A percentile compares a stretch with the other conserved stretches of the same genome.
Evolutionary conservation across 208 protist species (phyloP).

Genomic region (Wallacemonas sp.): DNA sequence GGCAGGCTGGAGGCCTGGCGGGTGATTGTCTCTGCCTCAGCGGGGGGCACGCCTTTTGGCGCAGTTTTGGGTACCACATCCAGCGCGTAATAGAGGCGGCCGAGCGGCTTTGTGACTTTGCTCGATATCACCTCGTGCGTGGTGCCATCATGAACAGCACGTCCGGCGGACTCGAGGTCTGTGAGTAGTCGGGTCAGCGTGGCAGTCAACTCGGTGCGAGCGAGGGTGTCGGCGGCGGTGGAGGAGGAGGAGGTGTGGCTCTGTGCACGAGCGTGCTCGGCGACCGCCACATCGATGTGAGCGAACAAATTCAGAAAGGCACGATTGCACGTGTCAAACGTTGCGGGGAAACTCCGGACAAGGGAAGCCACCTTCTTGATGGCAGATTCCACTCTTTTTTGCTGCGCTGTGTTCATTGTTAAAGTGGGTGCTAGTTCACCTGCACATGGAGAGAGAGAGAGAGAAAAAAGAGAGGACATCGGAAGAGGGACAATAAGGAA

Average conservation of each 20-base stretch:
- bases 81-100: background rate
- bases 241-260: no score
- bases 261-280: no score
- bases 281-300: background rate
- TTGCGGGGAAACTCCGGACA: background rate
- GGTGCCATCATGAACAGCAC: background rate
- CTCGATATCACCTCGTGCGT: background rate
- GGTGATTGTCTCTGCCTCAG: background rate
- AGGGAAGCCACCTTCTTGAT: background rate
- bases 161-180: background rate
- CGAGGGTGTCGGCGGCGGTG: no score
- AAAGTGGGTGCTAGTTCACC: background rate
- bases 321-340: background rate
- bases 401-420: background rate
- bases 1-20: background rate
- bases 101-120: slow-evolving; percentile 1
- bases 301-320: background rate
- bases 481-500: no score
- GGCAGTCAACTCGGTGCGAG: background rate
- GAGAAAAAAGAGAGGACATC: background rate
- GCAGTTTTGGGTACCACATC: background rate
- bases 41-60: background rate
- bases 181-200: background rate
- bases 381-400: background rate
- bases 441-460: background rate